phyloP scores from a whole-genome alignment of 495 filamentous ascomycete species.

The Polyplosphaeria fusca region DNA sequence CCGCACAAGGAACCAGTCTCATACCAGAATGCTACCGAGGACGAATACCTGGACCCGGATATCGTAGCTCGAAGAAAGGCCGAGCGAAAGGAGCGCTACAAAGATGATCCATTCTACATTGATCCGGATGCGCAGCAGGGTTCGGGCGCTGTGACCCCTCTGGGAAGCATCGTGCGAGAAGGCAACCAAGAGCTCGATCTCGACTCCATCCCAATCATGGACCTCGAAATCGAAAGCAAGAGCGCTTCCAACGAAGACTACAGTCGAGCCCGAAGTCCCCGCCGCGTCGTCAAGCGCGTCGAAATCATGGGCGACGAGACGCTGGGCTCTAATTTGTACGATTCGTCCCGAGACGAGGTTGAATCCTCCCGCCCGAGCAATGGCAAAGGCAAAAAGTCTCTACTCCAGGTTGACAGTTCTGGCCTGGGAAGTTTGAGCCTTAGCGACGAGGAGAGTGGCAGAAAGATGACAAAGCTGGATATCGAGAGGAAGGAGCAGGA shows the following conservation, averaged over 20 bases:
- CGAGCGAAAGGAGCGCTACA: slow-evolving; percentile 73
- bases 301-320: slow-evolving; percentile 45
- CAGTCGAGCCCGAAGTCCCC: slow-evolving; percentile 16
- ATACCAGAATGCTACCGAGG: slow-evolving; percentile 61
- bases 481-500: slow-evolving; percentile 58
- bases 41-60: slow-evolving; percentile 60
- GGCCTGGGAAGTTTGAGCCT: slow-evolving; percentile 65
- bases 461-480: slow-evolving; percentile 38
- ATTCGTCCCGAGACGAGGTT: slow-evolving; percentile 32
- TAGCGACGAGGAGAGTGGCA: slow-evolving; percentile 35
- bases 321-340: slow-evolving; percentile 22
- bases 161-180: slow-evolving; percentile 65
- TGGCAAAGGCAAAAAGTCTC: slow-evolving; percentile 50
- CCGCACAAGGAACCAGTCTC: slow-evolving; percentile 44
- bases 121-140: slow-evolving; percentile 46
- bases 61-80: slow-evolving; percentile 60
- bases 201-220: slow-evolving; percentile 92
- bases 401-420: slow-evolving; percentile 84
- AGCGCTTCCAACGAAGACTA: slow-evolving; percentile 6
- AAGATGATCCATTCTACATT: slow-evolving; percentile 96
- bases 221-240: slow-evolving; percentile 66
- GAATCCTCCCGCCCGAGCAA: slow-evolving; percentile 39
- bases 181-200: slow-evolving; percentile 77
- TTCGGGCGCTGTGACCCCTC: slow-evolving; percentile 61
- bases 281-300: slow-evolving; percentile 34